Evolutionary conservation across 805 yeast genomes (phyloP), one percentile per base, ranked within the genome.

Genomic region (Barnettozyma californica): DNA sequence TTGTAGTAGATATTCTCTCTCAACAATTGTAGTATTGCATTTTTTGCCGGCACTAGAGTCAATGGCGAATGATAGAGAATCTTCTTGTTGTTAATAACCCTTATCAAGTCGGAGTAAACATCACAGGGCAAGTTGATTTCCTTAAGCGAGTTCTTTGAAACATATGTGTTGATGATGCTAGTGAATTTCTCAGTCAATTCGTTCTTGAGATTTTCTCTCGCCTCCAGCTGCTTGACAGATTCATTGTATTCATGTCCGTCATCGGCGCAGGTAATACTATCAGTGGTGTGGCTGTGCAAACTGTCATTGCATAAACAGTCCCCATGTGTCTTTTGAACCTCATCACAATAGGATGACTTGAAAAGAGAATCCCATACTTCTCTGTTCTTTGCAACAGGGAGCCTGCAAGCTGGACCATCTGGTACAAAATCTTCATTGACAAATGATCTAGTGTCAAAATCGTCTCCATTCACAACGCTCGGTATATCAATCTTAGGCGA

Each of bases 81-180:
- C 20, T 53, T 46, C 14, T 41, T 41, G 43, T 56, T 47, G 7
- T 54, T 43, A 31, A 58, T 57, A 45, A 68, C 73, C 10, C 39
- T 21, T 10, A 64, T 48, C n/a, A 66, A 51, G 18, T 53, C 56
- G 14, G 65, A 59, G 50, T 61, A 66, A 3, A 75, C 63, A 8
- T 67, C 64, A 50, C 66, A 58, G 0, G 81, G 74, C 21, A 79
- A 53, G 58, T 78, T 79, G 50, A 79, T 68, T 58, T 79, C 81
- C 37, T 65, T 66, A 2, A 73, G 70, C 1, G 83, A 67, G 47
- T 75, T 68, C 13, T 64, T 66, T 11, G 53, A 48, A 36, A 79
- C 68, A 56, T 70, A 78, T n/a, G 56, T 61, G 20, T 56, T 51
- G 16, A 79, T 60, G 38, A 79, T 71, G 45, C 56, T 50, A 20